A percentile compares a stretch with the other conserved stretches of the same genome.
Conservation (phyloP, 1,284 basidiomycete species). For the Prillingera fragicola region DNA sequence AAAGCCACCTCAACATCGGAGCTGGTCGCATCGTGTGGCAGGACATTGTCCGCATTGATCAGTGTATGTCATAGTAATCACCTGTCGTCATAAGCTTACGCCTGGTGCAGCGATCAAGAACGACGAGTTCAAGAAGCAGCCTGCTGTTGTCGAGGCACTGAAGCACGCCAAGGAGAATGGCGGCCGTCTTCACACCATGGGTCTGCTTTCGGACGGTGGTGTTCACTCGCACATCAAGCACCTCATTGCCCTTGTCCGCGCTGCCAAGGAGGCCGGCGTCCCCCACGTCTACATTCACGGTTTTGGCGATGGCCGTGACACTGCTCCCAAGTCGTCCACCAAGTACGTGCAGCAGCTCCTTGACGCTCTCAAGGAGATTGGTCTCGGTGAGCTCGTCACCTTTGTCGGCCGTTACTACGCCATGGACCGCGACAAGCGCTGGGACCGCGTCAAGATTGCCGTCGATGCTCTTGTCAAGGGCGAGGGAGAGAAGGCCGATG, state of each 20-base stretch:
- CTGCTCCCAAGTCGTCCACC: conserved; percentile 70
- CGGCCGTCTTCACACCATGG: conserved; percentile 74
- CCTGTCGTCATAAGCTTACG: background rate
- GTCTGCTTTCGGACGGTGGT: conserved; percentile 84
- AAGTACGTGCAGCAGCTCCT: conserved; percentile 69
- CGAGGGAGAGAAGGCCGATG: conserved; percentile 59
- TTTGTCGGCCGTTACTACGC: conserved; percentile 85
- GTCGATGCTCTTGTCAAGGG: conserved; percentile 74
- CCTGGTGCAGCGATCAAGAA: conserved; percentile 64
- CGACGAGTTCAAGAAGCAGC: conserved; percentile 72
- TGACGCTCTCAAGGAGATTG: conserved; percentile 68
- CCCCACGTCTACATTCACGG: conserved; percentile 83
- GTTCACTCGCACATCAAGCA: conserved; percentile 90
- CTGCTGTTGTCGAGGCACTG: conserved; percentile 63
- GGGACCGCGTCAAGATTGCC: conserved; percentile 84
- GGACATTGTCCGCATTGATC: conserved; percentile 86
- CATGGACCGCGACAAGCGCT: conserved; percentile 92
- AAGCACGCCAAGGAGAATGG: conserved; percentile 71
- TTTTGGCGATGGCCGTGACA: conserved; percentile 79
- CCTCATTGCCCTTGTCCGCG: conserved; percentile 77
- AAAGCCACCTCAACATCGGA: conserved; percentile 85
- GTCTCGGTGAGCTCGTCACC: conserved; percentile 61
- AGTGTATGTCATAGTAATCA: conserved; percentile 43
- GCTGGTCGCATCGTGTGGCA: conserved; percentile 91
- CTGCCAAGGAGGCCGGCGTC: conserved; percentile 74